phyloP scores from a whole-genome alignment of 306 rosid genomes.

The Glycyrrhiza uralensis region DNA sequence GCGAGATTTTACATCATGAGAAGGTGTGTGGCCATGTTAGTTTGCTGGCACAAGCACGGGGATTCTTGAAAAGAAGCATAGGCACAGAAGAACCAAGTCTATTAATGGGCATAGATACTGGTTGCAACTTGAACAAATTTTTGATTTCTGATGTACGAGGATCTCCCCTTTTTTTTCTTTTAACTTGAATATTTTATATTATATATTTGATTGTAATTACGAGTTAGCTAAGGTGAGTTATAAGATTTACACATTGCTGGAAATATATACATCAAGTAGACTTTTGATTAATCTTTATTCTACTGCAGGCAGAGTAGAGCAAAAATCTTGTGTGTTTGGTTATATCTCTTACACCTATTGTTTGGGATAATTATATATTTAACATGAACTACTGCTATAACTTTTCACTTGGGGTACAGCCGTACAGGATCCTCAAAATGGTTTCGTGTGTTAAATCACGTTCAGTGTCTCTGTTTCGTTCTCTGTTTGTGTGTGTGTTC shows the following conservation, averaged over 20 bases:
- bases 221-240: constrained; percentile 26
- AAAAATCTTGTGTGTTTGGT: neutral
- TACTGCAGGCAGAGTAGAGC: neutral
- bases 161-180: neutral
- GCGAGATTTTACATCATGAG: constrained; percentile 97
- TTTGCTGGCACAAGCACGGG: constrained; percentile 97
- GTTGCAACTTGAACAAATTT: constrained; percentile 28
- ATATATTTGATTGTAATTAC: constrained; percentile 45
- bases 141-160: constrained; percentile 31
- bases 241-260: constrained; percentile 32
- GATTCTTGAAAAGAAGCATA: constrained; percentile 51
- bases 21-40: constrained; percentile 91
- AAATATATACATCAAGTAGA: constrained; percentile 14
- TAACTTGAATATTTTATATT: neutral
- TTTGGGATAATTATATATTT: neutral
- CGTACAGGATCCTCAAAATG: neutral
- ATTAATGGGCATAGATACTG: constrained; percentile 7
- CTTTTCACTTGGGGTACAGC: neutral
- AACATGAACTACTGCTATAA: neutral
- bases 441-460: neutral
- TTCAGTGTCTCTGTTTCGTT: too few relatives aligned
- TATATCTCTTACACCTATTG: neutral
- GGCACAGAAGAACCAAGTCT: neutral
- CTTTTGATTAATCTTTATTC: neutral
- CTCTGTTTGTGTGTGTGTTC: neutral